These are phyloP conservation scores for Linum tenue DNA, from an alignment of 345 rosid genomes.

Conservation along the genomic window DNA sequence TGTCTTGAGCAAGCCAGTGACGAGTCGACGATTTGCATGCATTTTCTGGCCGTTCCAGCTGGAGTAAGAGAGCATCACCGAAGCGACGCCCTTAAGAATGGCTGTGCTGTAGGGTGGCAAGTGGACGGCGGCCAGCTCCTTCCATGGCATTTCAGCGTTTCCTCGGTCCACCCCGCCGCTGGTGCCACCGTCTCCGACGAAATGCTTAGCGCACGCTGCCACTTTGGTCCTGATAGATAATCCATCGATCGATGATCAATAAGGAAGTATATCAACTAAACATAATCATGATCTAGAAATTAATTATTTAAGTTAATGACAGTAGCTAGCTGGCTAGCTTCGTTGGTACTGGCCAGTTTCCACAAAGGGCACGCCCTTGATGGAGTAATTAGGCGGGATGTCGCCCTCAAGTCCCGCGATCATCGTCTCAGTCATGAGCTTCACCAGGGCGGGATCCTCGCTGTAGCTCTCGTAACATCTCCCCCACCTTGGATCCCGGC, in stretches of 20 bases:
- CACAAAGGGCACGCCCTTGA: constrained; percentile 51
- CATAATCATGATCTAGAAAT: no score
- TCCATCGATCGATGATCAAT: no score
- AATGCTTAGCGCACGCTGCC: no score
- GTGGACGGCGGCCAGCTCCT: constrained; percentile 19
- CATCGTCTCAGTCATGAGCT: constrained; percentile 50
- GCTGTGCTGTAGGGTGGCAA: background rate
- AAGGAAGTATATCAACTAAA: no score
- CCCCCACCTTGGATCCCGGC: constrained; percentile 75
- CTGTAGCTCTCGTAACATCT: no score
- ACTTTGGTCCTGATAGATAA: no score
- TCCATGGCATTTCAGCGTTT: constrained; percentile 31
- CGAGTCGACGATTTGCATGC: constrained; percentile 1
- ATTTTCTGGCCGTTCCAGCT: constrained; percentile 7
- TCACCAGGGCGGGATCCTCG: constrained; percentile 48
- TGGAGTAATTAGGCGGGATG: constrained; percentile 22
- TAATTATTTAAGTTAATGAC: no score
- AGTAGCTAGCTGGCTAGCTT: no score
- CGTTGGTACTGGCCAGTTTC: no score
- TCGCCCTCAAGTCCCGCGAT: constrained; percentile 66
- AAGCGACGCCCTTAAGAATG: constrained; percentile 1
- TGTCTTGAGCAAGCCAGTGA: constrained; percentile 5
- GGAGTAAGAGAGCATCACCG: no score
- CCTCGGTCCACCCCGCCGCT: constrained; percentile 53
- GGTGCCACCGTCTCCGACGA: constrained; percentile 86